These are phyloP conservation scores for Isatis tinctoria DNA, from an alignment of 345 rosid genomes.

Conservation along the genomic window DNA sequence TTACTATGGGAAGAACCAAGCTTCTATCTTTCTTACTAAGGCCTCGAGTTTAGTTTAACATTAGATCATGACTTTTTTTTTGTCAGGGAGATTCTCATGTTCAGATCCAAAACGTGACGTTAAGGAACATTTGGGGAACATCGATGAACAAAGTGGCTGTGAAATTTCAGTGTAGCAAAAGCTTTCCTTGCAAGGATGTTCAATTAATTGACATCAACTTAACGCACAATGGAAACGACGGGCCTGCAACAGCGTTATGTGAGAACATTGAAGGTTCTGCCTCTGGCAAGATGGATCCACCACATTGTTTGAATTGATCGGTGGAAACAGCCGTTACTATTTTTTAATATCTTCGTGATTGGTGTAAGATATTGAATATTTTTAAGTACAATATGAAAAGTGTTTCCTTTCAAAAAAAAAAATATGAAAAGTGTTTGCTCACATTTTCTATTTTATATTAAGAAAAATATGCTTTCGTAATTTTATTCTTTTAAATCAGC, in stretches of 20 bases:
- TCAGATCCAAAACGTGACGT: slow-evolving; percentile 23
- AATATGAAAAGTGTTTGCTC: no score
- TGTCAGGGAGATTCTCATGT: slow-evolving; percentile 15
- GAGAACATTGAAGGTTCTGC: background rate
- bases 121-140: slow-evolving; percentile 31
- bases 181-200: background rate
- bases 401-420: no score
- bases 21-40: background rate
- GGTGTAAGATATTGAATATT: background rate
- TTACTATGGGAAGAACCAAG: background rate
- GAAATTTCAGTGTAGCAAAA: background rate
- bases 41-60: background rate
- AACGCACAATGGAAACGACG: background rate
- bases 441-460: no score
- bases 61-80: background rate
- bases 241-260: background rate
- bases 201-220: background rate
- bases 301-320: background rate
- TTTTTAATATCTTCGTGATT: background rate
- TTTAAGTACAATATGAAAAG: no score
- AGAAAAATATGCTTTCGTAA: no score
- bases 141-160: slow-evolving; percentile 19
- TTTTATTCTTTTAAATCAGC: no score
- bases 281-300: background rate
- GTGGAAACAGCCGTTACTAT: background rate